Percentiles rank a stretch among this genome's conserved stretches.
phyloP scores from a whole-genome alignment of 148 eudicot genomes.

The Chenopodium formosanum region DNA sequence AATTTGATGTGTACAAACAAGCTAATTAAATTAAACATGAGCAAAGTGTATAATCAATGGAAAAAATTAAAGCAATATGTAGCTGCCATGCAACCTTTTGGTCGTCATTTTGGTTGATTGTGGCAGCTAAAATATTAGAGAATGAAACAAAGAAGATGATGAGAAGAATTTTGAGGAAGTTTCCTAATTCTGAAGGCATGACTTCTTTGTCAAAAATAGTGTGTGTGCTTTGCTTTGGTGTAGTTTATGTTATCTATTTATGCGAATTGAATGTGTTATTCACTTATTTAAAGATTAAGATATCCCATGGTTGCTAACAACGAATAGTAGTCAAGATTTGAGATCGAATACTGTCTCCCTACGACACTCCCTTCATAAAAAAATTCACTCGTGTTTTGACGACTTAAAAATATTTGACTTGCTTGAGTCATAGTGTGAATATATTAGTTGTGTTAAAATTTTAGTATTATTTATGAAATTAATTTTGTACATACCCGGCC shows the following conservation, averaged over 20 bases:
- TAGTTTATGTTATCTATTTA: background rate
- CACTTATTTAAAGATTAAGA: background rate
- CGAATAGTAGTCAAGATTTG: background rate
- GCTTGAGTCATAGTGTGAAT: too few relatives aligned
- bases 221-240: background rate
- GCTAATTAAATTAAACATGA: too few relatives aligned
- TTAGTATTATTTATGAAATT: too few relatives aligned
- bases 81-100: conserved; percentile 19
- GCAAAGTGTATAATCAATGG: background rate
- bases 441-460: too few relatives aligned
- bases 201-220: background rate
- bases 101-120: background rate
- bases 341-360: background rate
- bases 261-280: background rate
- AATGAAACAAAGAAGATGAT: conserved; percentile 15
- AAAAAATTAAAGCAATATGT: background rate
- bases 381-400: too few relatives aligned
- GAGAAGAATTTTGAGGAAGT: conserved; percentile 3
- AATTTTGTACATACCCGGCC: too few relatives aligned
- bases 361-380: too few relatives aligned
- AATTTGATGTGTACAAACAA: too few relatives aligned
- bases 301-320: background rate
- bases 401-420: too few relatives aligned
- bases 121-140: background rate
- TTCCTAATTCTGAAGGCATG: conserved; percentile 14